Percentiles rank a stretch among this genome's conserved stretches.
phyloP scores from a whole-genome alignment of 176 grass and related monocot species.

The Elaeis guineensis region DNA sequence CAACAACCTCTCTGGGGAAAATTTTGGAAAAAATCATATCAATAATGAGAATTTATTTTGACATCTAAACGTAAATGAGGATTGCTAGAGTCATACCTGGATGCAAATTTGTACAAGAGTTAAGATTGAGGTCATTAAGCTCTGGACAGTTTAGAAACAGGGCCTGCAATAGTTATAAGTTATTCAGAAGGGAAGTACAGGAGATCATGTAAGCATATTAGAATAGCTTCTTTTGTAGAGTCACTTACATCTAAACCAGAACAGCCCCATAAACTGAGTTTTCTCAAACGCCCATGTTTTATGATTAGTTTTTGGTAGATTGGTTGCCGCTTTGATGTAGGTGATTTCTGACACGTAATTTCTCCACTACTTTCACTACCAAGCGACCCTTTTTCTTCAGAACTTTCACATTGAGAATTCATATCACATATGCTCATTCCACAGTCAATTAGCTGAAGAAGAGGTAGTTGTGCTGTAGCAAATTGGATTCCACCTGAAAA shows the following conservation, averaged over 20 bases:
- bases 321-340: conserved; percentile 16
- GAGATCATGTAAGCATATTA: too few relatives aligned
- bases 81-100: conserved; percentile 40
- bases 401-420: conserved; percentile 19
- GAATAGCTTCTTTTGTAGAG: too few relatives aligned
- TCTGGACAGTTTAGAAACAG: conserved; percentile 78
- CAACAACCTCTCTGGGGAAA: conserved; percentile 61
- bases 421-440: conserved; percentile 48
- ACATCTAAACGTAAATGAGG: too few relatives aligned
- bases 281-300: conserved; percentile 57
- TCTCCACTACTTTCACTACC: conserved; percentile 33
- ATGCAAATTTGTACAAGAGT: conserved; percentile 74
- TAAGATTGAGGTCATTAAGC: conserved; percentile 88
- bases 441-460: conserved; percentile 79
- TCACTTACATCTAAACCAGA: conserved; percentile 62
- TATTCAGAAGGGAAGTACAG: too few relatives aligned
- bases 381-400: conserved; percentile 24
- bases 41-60: background rate
- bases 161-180: conserved; percentile 21
- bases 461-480: conserved; percentile 57
- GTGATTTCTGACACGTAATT: conserved; percentile 34
- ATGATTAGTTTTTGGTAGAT: conserved; percentile 71
- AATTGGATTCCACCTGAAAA: conserved; percentile 62
- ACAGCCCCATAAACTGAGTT: conserved; percentile 86
- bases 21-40: background rate